phyloP scores from a whole-genome alignment of 768 basidiomycete species.

The Gyrodon lividus region DNA sequence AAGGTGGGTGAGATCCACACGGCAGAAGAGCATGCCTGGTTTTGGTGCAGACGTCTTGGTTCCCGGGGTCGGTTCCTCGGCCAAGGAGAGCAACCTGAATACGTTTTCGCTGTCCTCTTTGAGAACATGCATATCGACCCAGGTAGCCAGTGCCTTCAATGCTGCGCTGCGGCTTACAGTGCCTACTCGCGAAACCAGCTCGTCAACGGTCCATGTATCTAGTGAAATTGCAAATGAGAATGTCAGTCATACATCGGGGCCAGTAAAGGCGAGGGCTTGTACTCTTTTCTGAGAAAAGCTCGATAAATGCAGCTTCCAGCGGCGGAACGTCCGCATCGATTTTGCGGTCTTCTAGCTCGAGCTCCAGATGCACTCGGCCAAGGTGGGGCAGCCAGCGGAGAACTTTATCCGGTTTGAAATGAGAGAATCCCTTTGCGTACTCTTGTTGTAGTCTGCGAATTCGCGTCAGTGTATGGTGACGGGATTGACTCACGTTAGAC shows the following conservation, averaged over 20 bases:
- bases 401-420: conserved; percentile 90
- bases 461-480: conserved; percentile 2
- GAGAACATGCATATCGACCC: conserved; percentile 81
- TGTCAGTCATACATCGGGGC: neutral
- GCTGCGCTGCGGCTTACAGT: conserved; percentile 62
- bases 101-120: conserved; percentile 60
- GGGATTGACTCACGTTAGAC: conserved; percentile 20
- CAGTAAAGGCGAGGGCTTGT: conserved; percentile 3
- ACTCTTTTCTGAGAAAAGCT: conserved; percentile 78
- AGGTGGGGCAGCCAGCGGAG: conserved; percentile 88
- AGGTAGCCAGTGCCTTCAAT: conserved; percentile 74
- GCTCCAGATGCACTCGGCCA: conserved; percentile 76
- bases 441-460: conserved; percentile 61
- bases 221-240: neutral
- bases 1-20: neutral
- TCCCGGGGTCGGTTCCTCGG: conserved; percentile 43
- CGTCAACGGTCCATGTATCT: conserved; percentile 74
- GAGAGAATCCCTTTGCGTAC: conserved; percentile 75
- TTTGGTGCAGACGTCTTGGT: conserved; percentile 20
- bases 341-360: conserved; percentile 80
- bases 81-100: conserved; percentile 65
- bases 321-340: conserved; percentile 77
- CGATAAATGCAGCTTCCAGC: conserved; percentile 88
- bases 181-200: conserved; percentile 63
- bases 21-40: conserved; percentile 18